Conservation (phyloP, 257 asterid species). For the Penstemon eatonii region DNA sequence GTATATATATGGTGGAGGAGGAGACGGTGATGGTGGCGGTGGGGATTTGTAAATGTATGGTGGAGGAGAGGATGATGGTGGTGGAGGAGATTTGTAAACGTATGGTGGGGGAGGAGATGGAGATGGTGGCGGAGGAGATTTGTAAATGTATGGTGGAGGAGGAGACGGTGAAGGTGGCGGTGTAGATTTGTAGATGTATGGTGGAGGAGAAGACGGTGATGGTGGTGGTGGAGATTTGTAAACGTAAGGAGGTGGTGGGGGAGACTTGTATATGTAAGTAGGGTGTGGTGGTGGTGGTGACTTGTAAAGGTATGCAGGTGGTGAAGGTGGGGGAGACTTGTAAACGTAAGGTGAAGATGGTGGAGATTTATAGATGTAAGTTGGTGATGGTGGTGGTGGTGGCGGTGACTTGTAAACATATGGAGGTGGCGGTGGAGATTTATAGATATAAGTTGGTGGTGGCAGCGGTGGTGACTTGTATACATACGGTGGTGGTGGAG, state of each 20-base stretch:
- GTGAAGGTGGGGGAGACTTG: slow-evolving; percentile 20
- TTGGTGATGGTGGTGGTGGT: slow-evolving; percentile 31
- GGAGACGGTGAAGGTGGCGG: slow-evolving; percentile 9
- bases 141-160: neutral
- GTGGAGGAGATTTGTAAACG: neutral
- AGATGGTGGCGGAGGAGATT: neutral
- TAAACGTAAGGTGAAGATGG: slow-evolving; percentile 31
- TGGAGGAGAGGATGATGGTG: neutral
- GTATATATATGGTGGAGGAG: slow-evolving; percentile 20
- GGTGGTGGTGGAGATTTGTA: slow-evolving; percentile 6
- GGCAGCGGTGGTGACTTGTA: slow-evolving; percentile 38
- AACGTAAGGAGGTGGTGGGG: slow-evolving; percentile 21
- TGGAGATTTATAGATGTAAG: slow-evolving; percentile 33
- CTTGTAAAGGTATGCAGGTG: slow-evolving; percentile 28
- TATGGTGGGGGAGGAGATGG: neutral
- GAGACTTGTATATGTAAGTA: slow-evolving; percentile 8
- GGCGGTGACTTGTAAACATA: slow-evolving; percentile 36
- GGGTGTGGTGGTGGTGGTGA: slow-evolving; percentile 40
- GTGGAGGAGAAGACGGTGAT: slow-evolving; percentile 11
- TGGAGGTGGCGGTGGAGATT: slow-evolving; percentile 7
- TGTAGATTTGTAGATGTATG: slow-evolving; percentile 20
- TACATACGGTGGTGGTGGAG: slow-evolving; percentile 29
- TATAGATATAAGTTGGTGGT: neutral
- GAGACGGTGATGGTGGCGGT: slow-evolving; percentile 26
- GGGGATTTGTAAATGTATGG: slow-evolving; percentile 11